Evolutionary conservation across 2,329 filamentous ascomycete genomes (phyloP).

Genomic region (Ciborinia camelliae): DNA sequence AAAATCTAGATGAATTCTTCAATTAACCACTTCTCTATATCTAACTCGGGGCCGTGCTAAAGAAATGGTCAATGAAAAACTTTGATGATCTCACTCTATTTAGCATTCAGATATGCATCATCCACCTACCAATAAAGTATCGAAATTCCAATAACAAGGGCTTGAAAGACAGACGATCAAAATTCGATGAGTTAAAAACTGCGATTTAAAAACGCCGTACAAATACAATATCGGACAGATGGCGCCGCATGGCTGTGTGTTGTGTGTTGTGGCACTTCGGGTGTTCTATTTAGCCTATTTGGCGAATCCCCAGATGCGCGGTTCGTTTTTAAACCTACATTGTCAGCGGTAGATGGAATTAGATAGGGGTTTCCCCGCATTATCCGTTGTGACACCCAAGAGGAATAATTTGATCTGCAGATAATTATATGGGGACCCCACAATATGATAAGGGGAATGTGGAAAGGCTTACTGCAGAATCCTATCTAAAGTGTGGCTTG

Average conservation of each 20-base stretch:
- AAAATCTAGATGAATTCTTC: background rate
- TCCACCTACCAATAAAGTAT: background rate
- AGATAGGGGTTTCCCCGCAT: slow-evolving; percentile 27
- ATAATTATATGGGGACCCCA: slow-evolving; percentile 10
- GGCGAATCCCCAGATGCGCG: background rate
- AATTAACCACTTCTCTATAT: background rate
- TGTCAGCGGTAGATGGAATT: slow-evolving; percentile 23
- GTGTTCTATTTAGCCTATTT: slow-evolving; percentile 12
- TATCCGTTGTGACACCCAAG: background rate
- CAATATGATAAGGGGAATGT: slow-evolving; percentile 6
- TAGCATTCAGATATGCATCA: background rate
- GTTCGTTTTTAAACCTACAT: background rate
- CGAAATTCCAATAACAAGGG: background rate
- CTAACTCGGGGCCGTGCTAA: background rate
- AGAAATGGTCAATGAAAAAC: background rate
- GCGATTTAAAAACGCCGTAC: background rate
- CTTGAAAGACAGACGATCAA: background rate
- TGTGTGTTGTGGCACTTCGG: slow-evolving; percentile 4
- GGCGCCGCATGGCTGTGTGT: background rate
- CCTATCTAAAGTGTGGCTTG: slow-evolving; percentile 1
- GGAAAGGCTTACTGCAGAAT: slow-evolving; percentile 5
- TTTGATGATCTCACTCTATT: background rate
- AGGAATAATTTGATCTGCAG: too few relatives aligned
- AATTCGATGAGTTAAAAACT: background rate
- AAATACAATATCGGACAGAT: background rate